A percentile compares a stretch with the other conserved stretches of the same genome.
Evolutionary conservation across 345 rosid species (phyloP).

Genomic region (Citrus reticulata): DNA sequence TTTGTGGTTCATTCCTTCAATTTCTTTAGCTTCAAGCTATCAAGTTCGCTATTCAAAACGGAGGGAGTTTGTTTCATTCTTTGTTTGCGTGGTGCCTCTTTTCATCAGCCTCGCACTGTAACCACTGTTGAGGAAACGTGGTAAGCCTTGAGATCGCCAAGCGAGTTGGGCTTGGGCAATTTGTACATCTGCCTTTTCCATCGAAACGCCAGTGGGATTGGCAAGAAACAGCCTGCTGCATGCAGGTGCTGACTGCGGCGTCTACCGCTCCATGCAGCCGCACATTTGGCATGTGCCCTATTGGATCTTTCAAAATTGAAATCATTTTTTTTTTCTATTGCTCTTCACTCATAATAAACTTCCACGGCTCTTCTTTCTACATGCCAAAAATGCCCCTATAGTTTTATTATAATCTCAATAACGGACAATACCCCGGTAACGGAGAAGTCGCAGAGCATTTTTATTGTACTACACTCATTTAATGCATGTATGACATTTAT

Average conservation of each 20-base stretch:
- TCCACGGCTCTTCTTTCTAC: background rate
- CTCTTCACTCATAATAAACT: background rate
- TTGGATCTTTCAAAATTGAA: background rate
- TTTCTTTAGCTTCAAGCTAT: too few species aligned
- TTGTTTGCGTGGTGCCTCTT: too few species aligned
- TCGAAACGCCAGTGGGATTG: background rate
- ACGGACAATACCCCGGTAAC: too few species aligned
- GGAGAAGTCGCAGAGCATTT: too few species aligned
- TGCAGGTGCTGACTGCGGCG: background rate
- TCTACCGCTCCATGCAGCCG: slow-evolving; percentile 46
- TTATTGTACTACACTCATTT: rapidly evolving
- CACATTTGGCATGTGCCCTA: slow-evolving; percentile 36
- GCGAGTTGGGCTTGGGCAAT: background rate
- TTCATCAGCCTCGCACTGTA: too few species aligned
- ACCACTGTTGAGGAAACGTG: slow-evolving; percentile 4
- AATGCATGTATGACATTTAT: too few species aligned
- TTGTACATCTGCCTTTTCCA: background rate
- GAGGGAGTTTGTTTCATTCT: background rate
- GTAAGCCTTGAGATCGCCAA: background rate
- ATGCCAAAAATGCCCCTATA: background rate
- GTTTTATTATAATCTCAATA: background rate
- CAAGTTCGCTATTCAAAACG: too few species aligned
- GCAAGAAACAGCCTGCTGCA: slow-evolving; percentile 17
- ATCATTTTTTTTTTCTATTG: background rate
- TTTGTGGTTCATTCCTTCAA: too few species aligned